Conservation (phyloP, 768 basidiomycete genomes). For the Boletus reticuloceps region DNA sequence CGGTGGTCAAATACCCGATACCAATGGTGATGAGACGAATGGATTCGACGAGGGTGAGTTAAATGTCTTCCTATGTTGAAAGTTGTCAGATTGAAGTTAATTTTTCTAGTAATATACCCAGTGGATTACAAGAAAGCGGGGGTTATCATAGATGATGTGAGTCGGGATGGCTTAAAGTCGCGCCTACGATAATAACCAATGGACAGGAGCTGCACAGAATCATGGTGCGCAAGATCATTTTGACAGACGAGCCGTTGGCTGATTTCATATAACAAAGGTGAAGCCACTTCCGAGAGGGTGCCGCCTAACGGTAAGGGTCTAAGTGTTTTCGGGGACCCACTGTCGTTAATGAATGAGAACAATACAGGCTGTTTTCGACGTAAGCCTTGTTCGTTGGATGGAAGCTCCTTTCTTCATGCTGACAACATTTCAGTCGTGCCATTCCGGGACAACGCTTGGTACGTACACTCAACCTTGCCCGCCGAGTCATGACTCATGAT, state of each 20-base stretch:
- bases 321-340: background rate
- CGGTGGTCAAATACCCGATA: conserved; percentile 86
- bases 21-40: conserved; percentile 74
- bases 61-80: background rate
- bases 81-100: background rate
- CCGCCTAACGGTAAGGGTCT: conserved; percentile 49
- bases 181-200: background rate
- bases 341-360: background rate
- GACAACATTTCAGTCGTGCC: conserved; percentile 37
- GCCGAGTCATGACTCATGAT: background rate
- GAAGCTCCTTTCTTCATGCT: background rate
- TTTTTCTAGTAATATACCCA: conserved; percentile 75
- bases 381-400: conserved; percentile 26
- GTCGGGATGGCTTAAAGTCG: conserved; percentile 17
- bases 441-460: conserved; percentile 50
- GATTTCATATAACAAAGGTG: conserved; percentile 30
- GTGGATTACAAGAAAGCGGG: conserved; percentile 77
- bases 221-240: background rate
- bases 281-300: conserved; percentile 62
- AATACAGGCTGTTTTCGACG: conserved; percentile 45
- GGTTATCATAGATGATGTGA: conserved; percentile 75
- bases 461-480: background rate
- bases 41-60: conserved; percentile 74
- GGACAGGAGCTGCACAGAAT: conserved; percentile 37
- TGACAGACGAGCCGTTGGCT: background rate